phyloP scores from a whole-genome alignment of 2,329 filamentous ascomycete genomes.

The Fusarium pilosicola region DNA sequence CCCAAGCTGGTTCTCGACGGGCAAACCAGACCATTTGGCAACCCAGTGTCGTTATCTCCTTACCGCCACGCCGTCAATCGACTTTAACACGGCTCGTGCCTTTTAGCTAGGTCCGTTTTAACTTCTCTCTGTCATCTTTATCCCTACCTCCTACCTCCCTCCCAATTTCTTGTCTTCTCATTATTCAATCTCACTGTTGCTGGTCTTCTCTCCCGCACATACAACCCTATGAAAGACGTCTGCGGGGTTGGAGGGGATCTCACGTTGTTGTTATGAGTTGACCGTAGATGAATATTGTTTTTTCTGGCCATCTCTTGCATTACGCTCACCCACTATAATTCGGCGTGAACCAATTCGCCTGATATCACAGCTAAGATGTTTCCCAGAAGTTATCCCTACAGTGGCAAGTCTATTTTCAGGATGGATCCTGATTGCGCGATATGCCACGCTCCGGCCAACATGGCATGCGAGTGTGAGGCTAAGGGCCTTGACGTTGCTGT shows the following conservation, averaged over 20 bases:
- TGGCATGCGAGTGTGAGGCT: constrained; percentile 72
- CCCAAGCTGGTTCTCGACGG: constrained; percentile 36
- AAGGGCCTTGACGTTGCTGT: constrained; percentile 71
- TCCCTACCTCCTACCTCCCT: constrained; percentile 29
- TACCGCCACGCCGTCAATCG: constrained; percentile 43
- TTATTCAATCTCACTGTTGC: constrained; percentile 31
- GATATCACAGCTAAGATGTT: constrained; percentile 60
- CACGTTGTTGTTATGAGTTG: constrained; percentile 42
- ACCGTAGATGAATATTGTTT: constrained; percentile 39
- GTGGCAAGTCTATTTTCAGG: constrained; percentile 63
- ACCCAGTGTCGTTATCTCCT: constrained; percentile 43
- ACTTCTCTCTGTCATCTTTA: constrained; percentile 32
- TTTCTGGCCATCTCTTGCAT: constrained; percentile 22
- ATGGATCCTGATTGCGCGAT: constrained; percentile 78
- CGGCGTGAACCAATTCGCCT: constrained; percentile 31
- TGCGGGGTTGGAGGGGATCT: constrained; percentile 44
- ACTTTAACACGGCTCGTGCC: constrained; percentile 33
- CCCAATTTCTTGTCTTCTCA: constrained; percentile 32
- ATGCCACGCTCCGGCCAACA: constrained; percentile 67
- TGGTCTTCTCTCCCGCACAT: constrained; percentile 29
- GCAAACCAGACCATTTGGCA: constrained; percentile 45
- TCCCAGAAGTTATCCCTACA: constrained; percentile 57
- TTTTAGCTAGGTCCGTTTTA: constrained; percentile 47
- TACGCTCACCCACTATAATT: constrained; percentile 19
- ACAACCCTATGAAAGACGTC: constrained; percentile 43